These are phyloP conservation scores for Botrytis medusae DNA, from an alignment of 2,329 filamentous ascomycete species.

Conservation along the genomic window DNA sequence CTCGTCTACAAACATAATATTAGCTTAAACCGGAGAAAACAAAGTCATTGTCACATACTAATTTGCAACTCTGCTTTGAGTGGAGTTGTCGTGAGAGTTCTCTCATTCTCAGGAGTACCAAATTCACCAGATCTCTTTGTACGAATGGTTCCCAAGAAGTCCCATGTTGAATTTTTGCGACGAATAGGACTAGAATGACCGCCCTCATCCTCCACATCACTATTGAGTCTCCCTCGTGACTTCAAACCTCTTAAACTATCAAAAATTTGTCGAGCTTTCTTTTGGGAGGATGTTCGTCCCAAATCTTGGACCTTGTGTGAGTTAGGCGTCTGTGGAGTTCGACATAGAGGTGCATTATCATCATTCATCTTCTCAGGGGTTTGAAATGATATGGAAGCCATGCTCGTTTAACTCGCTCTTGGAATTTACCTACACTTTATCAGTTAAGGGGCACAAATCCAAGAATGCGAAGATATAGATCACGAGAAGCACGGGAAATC, in stretches of 20 bases:
- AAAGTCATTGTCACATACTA: background rate
- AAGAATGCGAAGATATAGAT: background rate
- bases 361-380: constrained; percentile 8
- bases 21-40: background rate
- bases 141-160: constrained; percentile 25
- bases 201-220: background rate
- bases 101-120: background rate
- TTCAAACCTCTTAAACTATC: constrained; percentile 20
- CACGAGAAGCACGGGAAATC: background rate
- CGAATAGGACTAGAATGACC: background rate
- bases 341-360: constrained; percentile 10
- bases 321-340: constrained; percentile 14
- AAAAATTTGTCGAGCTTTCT: constrained; percentile 18
- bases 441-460: background rate
- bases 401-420: background rate
- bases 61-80: constrained; percentile 9
- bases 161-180: constrained; percentile 27
- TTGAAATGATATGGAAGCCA: constrained; percentile 18
- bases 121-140: background rate
- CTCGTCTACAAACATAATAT: background rate
- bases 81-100: constrained; percentile 24
- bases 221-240: background rate
- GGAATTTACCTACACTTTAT: background rate
- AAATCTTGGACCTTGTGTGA: constrained; percentile 12
- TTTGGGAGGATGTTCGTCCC: constrained; percentile 19